Percentiles rank a stretch among this genome's conserved stretches.
These are phyloP conservation scores for Mycena sp. DNA, from an alignment of 1,284 basidiomycete species.

Conservation along the genomic window DNA sequence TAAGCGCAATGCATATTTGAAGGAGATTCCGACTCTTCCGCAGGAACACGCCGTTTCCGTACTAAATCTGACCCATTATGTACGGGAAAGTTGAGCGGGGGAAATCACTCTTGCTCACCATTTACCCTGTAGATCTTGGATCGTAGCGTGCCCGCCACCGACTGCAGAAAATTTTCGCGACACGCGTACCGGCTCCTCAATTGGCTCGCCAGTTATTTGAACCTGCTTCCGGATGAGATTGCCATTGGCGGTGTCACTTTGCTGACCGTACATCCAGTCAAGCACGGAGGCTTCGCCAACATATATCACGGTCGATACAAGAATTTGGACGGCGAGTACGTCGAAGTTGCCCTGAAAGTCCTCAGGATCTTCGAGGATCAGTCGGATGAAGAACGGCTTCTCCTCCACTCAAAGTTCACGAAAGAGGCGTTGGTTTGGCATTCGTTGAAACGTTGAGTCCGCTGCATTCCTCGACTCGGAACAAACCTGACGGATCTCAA, in stretches of 20 bases:
- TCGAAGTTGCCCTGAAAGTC: conserved; percentile 14
- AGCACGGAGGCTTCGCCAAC: conserved; percentile 1
- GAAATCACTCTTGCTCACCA: no score
- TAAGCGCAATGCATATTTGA: not conserved
- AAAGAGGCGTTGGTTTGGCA: conserved; percentile 15
- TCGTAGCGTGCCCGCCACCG: not conserved
- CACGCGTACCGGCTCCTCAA: not conserved
- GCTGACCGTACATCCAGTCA: not conserved
- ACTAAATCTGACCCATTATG: not conserved
- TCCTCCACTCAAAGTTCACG: not conserved
- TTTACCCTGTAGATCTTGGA: not conserved
- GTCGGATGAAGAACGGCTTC: not conserved
- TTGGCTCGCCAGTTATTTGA: not conserved
- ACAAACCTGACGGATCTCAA: not conserved
- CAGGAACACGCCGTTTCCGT: not conserved
- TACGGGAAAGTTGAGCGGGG: no score
- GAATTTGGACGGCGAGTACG: not conserved
- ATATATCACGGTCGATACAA: conserved; percentile 6
- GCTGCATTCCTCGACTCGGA: not conserved
- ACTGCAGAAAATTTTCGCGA: not conserved
- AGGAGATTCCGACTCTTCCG: not conserved
- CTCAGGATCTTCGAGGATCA: conserved; percentile 14
- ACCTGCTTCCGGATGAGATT: conserved; percentile 4
- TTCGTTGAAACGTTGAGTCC: not conserved
- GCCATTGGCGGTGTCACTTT: not conserved